A percentile compares a stretch with the other conserved stretches of the same genome.
phyloP scores from a whole-genome alignment of 2,329 filamentous ascomycete species.

The Penicillium sclerotigenum region DNA sequence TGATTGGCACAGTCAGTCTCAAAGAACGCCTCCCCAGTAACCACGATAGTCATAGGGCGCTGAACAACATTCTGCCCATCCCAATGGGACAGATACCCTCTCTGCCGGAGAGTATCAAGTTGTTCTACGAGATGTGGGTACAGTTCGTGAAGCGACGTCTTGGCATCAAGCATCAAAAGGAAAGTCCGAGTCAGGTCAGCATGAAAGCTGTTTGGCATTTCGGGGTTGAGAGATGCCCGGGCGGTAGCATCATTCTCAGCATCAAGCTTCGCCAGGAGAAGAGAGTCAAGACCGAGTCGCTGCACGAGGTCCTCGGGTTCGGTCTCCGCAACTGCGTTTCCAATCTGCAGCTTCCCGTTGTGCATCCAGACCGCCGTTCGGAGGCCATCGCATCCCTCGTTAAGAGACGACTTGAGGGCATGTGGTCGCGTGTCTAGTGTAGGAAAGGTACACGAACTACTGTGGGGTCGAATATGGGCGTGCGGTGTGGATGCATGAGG shows the following conservation, averaged over 20 bases:
- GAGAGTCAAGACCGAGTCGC: conserved; percentile 23
- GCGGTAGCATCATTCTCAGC: conserved; percentile 6
- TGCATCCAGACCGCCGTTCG: conserved; percentile 28
- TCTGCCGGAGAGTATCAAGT: conserved; percentile 19
- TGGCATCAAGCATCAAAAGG: conserved; percentile 26
- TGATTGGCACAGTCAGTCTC: conserved; percentile 4
- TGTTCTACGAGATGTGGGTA: conserved; percentile 21
- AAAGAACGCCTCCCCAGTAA: conserved; percentile 14
- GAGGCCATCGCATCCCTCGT: conserved; percentile 27
- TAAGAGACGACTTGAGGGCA: conserved; percentile 21
- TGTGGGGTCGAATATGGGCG: not conserved
- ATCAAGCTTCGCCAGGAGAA: conserved; percentile 20
- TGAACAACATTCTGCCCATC: conserved; percentile 18
- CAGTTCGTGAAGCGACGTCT: conserved; percentile 13
- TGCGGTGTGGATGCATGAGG: not conserved
- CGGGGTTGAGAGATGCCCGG: not conserved
- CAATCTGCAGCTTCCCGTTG: conserved; percentile 23
- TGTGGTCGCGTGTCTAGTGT: conserved; percentile 17
- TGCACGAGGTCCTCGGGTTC: conserved; percentile 14
- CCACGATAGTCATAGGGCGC: conserved; percentile 25
- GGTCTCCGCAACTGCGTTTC: conserved; percentile 8
- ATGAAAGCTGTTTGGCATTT: not conserved
- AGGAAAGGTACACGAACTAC: conserved; percentile 23
- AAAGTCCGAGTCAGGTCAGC: conserved; percentile 16
- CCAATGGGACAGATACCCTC: conserved; percentile 25